A percentile compares a stretch with the other conserved stretches of the same genome.
Conservation (phyloP, 1,284 basidiomycete species). For the Ceratobasidium theobromae region DNA sequence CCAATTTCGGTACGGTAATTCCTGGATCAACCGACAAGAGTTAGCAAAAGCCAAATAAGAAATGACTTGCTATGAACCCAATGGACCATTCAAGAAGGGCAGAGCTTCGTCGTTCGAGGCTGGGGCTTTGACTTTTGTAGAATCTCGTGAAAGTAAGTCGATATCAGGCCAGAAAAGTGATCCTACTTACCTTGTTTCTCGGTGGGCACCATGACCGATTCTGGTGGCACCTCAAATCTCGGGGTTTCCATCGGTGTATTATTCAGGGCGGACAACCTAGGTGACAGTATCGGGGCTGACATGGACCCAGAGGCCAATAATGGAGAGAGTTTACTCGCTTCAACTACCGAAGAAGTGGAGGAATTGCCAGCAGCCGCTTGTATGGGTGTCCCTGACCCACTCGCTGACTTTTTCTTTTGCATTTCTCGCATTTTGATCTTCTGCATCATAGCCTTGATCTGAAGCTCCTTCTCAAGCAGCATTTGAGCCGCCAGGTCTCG, state of each 20-base stretch:
- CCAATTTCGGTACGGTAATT: neutral
- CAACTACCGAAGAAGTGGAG: neutral
- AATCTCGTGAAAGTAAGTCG: too few species aligned
- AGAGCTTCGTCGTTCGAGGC: neutral
- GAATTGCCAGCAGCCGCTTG: neutral
- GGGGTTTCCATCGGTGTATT: neutral
- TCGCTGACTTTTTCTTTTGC: slow-evolving; percentile 25
- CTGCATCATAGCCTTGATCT: slow-evolving; percentile 33
- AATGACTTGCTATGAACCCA: slow-evolving; percentile 16
- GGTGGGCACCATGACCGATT: neutral
- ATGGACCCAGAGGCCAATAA: neutral
- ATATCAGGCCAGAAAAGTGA: too few species aligned
- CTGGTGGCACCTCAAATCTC: neutral
- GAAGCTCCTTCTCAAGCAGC: slow-evolving; percentile 24
- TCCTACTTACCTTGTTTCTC: slow-evolving; percentile 7
- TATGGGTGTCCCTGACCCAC: slow-evolving; percentile 8
- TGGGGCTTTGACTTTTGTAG: neutral
- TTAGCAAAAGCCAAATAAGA: neutral
- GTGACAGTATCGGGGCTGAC: neutral
- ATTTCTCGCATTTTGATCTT: slow-evolving; percentile 30
- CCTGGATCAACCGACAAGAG: neutral
- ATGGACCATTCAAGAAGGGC: neutral
- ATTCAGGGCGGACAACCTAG: neutral
- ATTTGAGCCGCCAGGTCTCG: slow-evolving; percentile 24
- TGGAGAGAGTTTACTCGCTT: neutral